These are phyloP conservation scores for Penicillium cosmopolitanum DNA, from an alignment of 495 filamentous ascomycete genomes.

Conservation along the genomic window DNA sequence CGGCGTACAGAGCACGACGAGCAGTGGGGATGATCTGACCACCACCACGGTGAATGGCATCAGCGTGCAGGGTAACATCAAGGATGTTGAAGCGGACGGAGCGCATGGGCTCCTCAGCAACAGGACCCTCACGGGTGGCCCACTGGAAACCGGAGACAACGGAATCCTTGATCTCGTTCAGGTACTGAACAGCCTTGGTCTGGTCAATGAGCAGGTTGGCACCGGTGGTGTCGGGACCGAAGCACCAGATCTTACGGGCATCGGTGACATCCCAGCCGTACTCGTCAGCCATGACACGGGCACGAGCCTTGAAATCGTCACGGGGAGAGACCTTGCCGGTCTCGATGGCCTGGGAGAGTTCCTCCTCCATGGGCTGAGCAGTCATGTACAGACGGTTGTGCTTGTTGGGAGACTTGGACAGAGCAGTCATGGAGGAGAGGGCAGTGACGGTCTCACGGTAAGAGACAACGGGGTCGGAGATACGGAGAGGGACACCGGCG, in stretches of 20 bases:
- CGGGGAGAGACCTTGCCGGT: slow-evolving; percentile 87
- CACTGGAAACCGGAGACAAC: slow-evolving; percentile 99
- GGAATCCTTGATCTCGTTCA: slow-evolving; percentile 99
- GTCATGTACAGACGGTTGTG: slow-evolving; percentile 99
- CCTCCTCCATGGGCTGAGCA: slow-evolving; percentile 87
- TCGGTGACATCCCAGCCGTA: slow-evolving; percentile 99
- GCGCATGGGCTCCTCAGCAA: slow-evolving; percentile 98
- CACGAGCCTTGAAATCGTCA: slow-evolving; percentile 99
- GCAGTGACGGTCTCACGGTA: slow-evolving; percentile 94
- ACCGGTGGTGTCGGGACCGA: slow-evolving; percentile 96
- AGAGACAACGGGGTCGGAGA: slow-evolving; percentile 95
- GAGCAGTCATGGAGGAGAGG: slow-evolving; percentile 87
- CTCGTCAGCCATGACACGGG: slow-evolving; percentile 95
- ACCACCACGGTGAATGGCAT: slow-evolving; percentile 99
- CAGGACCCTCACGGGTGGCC: slow-evolving; percentile 95
- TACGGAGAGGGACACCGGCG: slow-evolving; percentile 92
- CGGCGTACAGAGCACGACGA: slow-evolving; percentile 95
- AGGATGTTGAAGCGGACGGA: slow-evolving; percentile 97
- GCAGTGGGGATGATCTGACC: slow-evolving; percentile 98
- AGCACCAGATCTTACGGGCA: slow-evolving; percentile 99
- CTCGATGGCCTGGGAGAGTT: slow-evolving; percentile 90
- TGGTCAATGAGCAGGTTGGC: slow-evolving; percentile 99
- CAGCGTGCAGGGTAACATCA: slow-evolving; percentile 98
- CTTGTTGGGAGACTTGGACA: slow-evolving; percentile 99
- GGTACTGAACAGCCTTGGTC: slow-evolving; percentile 99